These are phyloP conservation scores for Arthrobotrys sphaeroides DNA, from an alignment of 2,329 filamentous ascomycete species.

Conservation along the genomic window DNA sequence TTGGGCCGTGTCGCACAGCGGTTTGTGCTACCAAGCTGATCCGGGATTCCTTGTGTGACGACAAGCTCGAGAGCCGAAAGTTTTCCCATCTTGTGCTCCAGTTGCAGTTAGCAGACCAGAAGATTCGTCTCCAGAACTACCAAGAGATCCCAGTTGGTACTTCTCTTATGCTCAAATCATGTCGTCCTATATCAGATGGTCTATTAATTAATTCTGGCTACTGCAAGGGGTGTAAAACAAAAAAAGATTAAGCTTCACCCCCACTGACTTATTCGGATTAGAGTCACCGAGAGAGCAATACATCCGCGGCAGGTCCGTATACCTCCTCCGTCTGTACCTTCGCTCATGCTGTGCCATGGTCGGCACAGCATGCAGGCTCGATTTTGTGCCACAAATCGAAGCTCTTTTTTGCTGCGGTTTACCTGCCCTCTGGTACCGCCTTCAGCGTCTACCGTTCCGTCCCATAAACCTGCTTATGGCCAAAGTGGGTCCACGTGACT, in stretches of 20 bases:
- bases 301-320: not conserved
- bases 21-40: not conserved
- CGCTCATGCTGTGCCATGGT: not conserved
- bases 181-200: not conserved
- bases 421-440: not conserved
- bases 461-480: not conserved
- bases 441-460: not conserved
- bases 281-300: not conserved
- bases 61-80: not conserved
- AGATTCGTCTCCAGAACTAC: not conserved
- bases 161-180: too few relatives aligned
- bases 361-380: not conserved
- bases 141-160: too few relatives aligned
- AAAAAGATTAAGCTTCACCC: not conserved
- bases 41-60: conserved; percentile 3
- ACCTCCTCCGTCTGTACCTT: not conserved
- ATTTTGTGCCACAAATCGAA: not conserved
- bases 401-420: not conserved
- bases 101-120: not conserved
- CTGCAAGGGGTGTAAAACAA: not conserved
- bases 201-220: not conserved
- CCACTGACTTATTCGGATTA: not conserved
- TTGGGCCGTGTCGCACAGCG: conserved; percentile 2
- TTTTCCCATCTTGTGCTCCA: not conserved
- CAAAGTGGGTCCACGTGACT: not conserved